These are phyloP conservation scores for Spiraea crenata DNA, from an alignment of 331 rosid species.

Conservation along the genomic window DNA sequence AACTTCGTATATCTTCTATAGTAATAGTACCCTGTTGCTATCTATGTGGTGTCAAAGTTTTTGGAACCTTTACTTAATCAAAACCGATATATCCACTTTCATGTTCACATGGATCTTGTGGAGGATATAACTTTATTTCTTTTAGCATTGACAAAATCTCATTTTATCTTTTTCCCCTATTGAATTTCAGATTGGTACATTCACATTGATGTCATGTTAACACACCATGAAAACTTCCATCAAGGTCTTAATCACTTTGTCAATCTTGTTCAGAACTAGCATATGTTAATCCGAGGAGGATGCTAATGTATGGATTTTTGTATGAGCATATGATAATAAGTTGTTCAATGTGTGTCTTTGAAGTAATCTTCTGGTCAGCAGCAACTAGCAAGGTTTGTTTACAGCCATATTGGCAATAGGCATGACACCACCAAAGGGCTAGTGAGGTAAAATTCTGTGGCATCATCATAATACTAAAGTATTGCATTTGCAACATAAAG, in stretches of 20 bases:
- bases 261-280: too few relatives aligned
- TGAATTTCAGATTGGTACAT: background rate
- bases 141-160: background rate
- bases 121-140: constrained; percentile 26
- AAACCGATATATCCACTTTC: constrained; percentile 10
- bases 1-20: constrained; percentile 17
- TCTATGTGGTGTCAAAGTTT: constrained; percentile 29
- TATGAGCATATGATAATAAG: too few relatives aligned
- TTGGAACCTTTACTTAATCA: constrained; percentile 21
- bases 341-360: too few relatives aligned
- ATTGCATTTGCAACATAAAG: background rate
- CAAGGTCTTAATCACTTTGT: too few relatives aligned
- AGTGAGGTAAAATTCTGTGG: background rate
- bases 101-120: constrained; percentile 36
- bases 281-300: too few relatives aligned
- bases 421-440: background rate
- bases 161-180: background rate
- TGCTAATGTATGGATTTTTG: too few relatives aligned
- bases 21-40: constrained; percentile 23
- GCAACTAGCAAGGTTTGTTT: background rate
- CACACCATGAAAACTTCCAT: too few relatives aligned
- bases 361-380: background rate
- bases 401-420: background rate
- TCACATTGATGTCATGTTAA: background rate
- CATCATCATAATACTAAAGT: background rate